phyloP scores from a whole-genome alignment of 768 basidiomycete species.

The Podaxis sp. region DNA sequence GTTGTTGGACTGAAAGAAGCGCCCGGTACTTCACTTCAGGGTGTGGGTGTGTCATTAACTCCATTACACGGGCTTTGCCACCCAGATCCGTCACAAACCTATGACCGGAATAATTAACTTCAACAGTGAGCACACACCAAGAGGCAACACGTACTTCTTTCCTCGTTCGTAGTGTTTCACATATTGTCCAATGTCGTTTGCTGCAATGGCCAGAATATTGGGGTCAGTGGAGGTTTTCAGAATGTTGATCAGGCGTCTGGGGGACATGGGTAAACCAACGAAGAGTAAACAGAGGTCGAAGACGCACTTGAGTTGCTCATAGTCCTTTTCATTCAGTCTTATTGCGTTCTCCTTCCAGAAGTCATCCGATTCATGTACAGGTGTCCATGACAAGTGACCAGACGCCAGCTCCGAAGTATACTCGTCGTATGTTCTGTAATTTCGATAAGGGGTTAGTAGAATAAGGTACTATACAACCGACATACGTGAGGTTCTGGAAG shows the following conservation, averaged over 20 bases:
- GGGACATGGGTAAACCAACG: constrained; percentile 1
- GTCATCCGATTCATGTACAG: constrained; percentile 92
- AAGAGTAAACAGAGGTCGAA: neutral
- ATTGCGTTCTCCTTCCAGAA: constrained; percentile 97
- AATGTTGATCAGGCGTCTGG: constrained; percentile 71
- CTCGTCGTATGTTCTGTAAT: constrained; percentile 87
- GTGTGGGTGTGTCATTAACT: constrained; percentile 87
- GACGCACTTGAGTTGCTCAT: constrained; percentile 78
- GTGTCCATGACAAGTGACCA: constrained; percentile 93
- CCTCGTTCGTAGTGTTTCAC: constrained; percentile 89
- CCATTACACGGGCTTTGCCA: constrained; percentile 86
- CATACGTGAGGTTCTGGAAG: constrained; percentile 89
- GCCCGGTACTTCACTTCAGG: constrained; percentile 92
- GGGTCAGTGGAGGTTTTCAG: constrained; percentile 71
- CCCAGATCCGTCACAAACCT: constrained; percentile 83
- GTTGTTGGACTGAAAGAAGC: constrained; percentile 83
- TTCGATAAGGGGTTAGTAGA: neutral
- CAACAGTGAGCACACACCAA: neutral
- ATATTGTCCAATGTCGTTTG: constrained; percentile 92
- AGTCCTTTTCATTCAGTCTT: constrained; percentile 82
- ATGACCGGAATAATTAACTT: neutral
- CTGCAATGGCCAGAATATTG: constrained; percentile 84
- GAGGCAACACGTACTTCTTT: constrained; percentile 66
- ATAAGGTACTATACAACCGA: constrained; percentile 9
- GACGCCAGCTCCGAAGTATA: constrained; percentile 88